Evolutionary conservation across 768 basidiomycete genomes (phyloP), one percentile per base, ranked within the genome.

Genomic region (Boletus vinaceobasis): DNA sequence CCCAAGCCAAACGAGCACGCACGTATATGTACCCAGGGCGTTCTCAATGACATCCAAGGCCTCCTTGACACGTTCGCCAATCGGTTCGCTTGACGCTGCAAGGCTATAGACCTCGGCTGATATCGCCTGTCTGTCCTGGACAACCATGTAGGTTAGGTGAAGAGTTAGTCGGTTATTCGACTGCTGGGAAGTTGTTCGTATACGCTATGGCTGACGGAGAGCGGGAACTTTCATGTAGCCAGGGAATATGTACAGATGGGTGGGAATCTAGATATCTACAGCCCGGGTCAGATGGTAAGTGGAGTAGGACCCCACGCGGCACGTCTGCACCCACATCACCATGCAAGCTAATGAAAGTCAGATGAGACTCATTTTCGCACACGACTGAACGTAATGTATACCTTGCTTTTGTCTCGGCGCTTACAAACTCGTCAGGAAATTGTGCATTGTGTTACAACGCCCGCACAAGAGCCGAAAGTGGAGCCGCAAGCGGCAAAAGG

Each of bases 31-130:
- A 59, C 90, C 83, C 43, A 99, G 67, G 37, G 86, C 85, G 5
- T 82, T 66, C 64, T 94, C 87, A 39, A 98, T 90, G 48, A 96
- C 90, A 15, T 81, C 74, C 56, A 95, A 69, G 0, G 96, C 94
- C 67, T 94, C 85, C 65, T 80, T 84, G 42, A 97, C 85, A 53
- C 80, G 71, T 14, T 72, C 71, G 3, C 82, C 79, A 26, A 91
- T 75, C 3, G 81, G 74, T 45, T 86, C 78, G 5, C 71, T 58
- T 17, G 83, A 82, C 26, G 69, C 65, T 35, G 87, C 86, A 37
- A 90, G 75, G 6, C 66, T 70, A 65, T 87, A 90, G 10, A 89
- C 82, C n/a, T 83, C 72, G 31, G 74, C 62, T 14, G 84, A 78
- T 47, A 87, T 77, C 45, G 73, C 68, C 53, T 71, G 76, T 69